A percentile compares a stretch with the other conserved stretches of the same genome.
Evolutionary conservation across 2,329 filamentous ascomycete genomes (phyloP).

Genomic region (Alternaria sp.): DNA sequence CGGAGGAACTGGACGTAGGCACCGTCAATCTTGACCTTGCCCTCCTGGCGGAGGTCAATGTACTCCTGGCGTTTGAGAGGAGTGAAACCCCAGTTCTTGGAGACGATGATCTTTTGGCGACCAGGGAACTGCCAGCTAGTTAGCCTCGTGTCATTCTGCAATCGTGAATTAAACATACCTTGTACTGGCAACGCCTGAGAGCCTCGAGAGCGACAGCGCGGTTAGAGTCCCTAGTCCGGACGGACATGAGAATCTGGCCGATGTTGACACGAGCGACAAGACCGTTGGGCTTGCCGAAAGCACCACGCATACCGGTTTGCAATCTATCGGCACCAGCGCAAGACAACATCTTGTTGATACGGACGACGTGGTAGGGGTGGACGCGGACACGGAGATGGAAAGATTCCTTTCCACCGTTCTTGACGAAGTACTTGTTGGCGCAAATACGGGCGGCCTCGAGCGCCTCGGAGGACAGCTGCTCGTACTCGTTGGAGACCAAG

Average conservation of each 20-base stretch:
- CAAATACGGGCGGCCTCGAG: slow-evolving; percentile 99
- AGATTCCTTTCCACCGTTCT: slow-evolving; percentile 74
- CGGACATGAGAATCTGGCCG: slow-evolving; percentile 96
- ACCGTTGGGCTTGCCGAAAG: slow-evolving; percentile 99
- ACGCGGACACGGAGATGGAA: slow-evolving; percentile 80
- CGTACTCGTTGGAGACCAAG: slow-evolving; percentile 99
- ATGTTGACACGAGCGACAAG: slow-evolving; percentile 99
- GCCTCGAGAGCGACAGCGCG: slow-evolving; percentile 95
- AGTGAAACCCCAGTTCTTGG: slow-evolving; percentile 99
- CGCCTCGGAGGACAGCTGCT: slow-evolving; percentile 99
- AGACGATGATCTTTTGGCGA: slow-evolving; percentile 99
- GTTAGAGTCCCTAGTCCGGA: slow-evolving; percentile 96
- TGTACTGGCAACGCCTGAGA: slow-evolving; percentile 99
- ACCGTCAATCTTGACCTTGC: slow-evolving; percentile 95
- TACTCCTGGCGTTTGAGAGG: slow-evolving; percentile 98
- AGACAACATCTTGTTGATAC: slow-evolving; percentile 99
- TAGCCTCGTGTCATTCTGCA: not conserved
- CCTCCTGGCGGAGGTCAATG: slow-evolving; percentile 91
- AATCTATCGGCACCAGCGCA: slow-evolving; percentile 99
- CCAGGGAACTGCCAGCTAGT: slow-evolving; percentile 75
- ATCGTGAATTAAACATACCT: slow-evolving; percentile 57
- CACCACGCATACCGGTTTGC: slow-evolving; percentile 99
- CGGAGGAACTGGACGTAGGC: slow-evolving; percentile 99
- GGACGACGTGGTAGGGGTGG: slow-evolving; percentile 99
- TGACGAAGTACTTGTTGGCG: slow-evolving; percentile 95